Evolutionary conservation across 768 basidiomycete species (phyloP), one percentile per base, ranked within the genome.

Genomic region (Tricholoma sp.): DNA sequence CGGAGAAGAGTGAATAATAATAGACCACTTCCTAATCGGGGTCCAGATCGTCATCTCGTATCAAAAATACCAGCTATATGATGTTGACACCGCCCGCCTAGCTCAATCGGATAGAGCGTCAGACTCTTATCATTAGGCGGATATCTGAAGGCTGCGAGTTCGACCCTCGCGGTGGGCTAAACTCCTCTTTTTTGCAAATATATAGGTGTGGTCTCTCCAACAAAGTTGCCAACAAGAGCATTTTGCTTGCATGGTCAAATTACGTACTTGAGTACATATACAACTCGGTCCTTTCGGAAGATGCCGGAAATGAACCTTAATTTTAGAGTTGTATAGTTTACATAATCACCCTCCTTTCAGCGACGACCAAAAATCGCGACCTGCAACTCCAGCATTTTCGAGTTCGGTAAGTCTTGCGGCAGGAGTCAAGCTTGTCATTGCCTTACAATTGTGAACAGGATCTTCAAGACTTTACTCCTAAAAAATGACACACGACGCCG

Each of bases 401-500:
- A 63, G 61, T 60, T 59, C 56, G 63, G 73, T 74, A 63, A 69
- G 71, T 66, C 55, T 42, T 10, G 47, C 57, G 60, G 52, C 36
- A 36, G 39, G 47, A 28, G 56, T n/a, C 39, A 29, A 45, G 32
- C 12, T 55, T 17, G 32, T 34, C 37, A 39, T 37, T 49, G n/a
- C 39, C 52, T 53, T 18, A 55, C 17, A 17, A 50, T 36, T 48
- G 24, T 53, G 5, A 24, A 37, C 47, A 55, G 60, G 54, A 56
- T 59, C 59, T 55, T 57, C 60, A 63, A 68, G 55, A 61, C 61
- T 20, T 17, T 53, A 54, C 57, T 4, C 4, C 24, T 29, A 31
- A 28, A 87, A 82, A 77, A 93, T 96, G 94, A 94, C 94, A 69
- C 94, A 96, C 91, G 91, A 95, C 82, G 88, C 93, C 67, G 86